Evolutionary conservation across 805 yeast species (phyloP).

Genomic region (Schizosaccharomyces cryophilus): DNA sequence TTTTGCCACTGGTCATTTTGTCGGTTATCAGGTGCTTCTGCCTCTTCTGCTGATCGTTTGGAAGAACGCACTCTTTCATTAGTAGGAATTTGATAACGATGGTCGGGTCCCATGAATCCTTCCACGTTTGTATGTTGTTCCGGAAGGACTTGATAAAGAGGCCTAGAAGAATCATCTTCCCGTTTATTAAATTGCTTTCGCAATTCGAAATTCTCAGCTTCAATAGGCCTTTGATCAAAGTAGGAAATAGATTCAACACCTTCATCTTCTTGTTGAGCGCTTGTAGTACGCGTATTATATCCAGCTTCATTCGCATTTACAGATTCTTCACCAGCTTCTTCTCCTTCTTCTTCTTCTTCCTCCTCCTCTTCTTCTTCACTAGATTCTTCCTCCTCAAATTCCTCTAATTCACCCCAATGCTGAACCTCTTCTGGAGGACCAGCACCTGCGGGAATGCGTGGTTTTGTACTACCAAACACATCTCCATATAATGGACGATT

Average conservation of each 20-base stretch:
- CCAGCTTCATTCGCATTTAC: constrained; percentile 6
- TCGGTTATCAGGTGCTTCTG: background rate
- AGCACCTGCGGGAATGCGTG: constrained; percentile 1
- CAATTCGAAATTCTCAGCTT: constrained; percentile 5
- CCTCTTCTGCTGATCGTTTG: background rate
- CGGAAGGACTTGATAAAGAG: background rate
- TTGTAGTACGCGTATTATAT: constrained; percentile 11
- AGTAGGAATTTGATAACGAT: background rate
- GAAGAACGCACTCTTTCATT: background rate
- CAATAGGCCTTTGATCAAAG: background rate
- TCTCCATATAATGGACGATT: constrained; percentile 17
- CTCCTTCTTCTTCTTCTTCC: constrained; percentile 18
- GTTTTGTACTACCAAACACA: constrained; percentile 11
- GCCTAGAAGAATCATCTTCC: background rate
- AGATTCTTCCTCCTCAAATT: constrained; percentile 15
- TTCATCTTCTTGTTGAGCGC: constrained; percentile 9
- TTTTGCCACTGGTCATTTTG: background rate
- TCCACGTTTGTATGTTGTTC: background rate
- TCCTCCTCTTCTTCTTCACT: constrained; percentile 13
- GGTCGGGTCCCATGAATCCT: constrained; percentile 2
- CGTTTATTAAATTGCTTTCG: constrained; percentile 2
- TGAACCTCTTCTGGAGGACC: constrained; percentile 9
- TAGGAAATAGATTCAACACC: constrained; percentile 1
- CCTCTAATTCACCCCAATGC: constrained; percentile 18
- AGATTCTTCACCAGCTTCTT: constrained; percentile 10